These are phyloP conservation scores for Cicer chorassanicum DNA, from an alignment of 306 rosid genomes.

Conservation along the genomic window DNA sequence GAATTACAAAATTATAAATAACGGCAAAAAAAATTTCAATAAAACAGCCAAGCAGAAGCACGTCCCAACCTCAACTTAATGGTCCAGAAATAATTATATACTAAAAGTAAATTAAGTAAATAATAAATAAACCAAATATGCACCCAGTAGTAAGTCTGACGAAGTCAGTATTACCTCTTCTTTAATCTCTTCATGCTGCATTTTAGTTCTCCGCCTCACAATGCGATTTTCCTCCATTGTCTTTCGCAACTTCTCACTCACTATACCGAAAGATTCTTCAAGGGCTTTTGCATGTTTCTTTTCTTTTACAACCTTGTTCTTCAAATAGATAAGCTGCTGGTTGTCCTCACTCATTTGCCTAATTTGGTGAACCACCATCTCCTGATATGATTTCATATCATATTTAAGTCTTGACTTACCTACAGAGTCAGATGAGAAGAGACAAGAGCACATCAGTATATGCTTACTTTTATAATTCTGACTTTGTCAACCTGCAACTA, in stretches of 20 bases:
- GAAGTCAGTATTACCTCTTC: constrained; percentile 72
- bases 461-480: not conserved
- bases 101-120: constrained; percentile 5
- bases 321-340: constrained; percentile 59
- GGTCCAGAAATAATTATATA: constrained; percentile 18
- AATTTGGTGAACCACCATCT: constrained; percentile 74
- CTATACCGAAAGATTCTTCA: constrained; percentile 56
- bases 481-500: constrained; percentile 1
- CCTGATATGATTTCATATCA: constrained; percentile 76
- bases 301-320: constrained; percentile 56
- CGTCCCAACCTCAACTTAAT: constrained; percentile 19
- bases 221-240: constrained; percentile 63
- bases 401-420: constrained; percentile 74
- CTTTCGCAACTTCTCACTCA: constrained; percentile 60
- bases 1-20: not conserved
- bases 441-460: constrained; percentile 6
- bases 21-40: not conserved
- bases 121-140: constrained; percentile 22
- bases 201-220: constrained; percentile 60
- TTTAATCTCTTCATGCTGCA: constrained; percentile 64
- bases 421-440: constrained; percentile 38
- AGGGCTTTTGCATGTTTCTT: constrained; percentile 49
- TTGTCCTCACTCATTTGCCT: constrained; percentile 87
- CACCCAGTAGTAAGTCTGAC: constrained; percentile 20
- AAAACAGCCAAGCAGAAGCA: constrained; percentile 22